Conservation (phyloP, 176 grass and related monocot genomes). For the Hyparrhenia diplandra region DNA sequence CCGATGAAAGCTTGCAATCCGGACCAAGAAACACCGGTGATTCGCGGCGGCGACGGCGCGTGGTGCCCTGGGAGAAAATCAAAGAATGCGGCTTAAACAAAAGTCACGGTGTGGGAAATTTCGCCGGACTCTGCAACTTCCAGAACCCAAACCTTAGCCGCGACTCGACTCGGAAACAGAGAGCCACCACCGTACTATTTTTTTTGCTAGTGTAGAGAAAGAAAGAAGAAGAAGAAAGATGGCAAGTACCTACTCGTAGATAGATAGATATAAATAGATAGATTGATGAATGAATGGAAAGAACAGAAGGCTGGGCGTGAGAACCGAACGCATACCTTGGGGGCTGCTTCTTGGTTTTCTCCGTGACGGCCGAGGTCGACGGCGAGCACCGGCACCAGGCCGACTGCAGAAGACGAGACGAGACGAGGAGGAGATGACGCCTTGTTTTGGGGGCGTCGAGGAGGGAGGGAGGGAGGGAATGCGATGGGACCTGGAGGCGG, state of each 20-base stretch:
- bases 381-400: background rate
- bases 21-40: background rate
- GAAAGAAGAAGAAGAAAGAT: background rate
- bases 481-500: background rate
- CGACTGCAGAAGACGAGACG: background rate
- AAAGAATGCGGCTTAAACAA: conserved; percentile 2
- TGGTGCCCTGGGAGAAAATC: background rate
- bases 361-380: background rate
- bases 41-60: conserved; percentile 1
- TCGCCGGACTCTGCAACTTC: background rate
- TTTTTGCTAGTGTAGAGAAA: background rate
- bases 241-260: background rate
- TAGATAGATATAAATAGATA: too few relatives aligned
- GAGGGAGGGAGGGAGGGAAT: background rate
- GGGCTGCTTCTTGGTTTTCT: background rate
- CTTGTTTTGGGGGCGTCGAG: background rate
- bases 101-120: background rate
- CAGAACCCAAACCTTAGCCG: background rate
- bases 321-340: background rate
- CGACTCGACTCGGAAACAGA: background rate
- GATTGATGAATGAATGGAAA: background rate
- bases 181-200: too few relatives aligned
- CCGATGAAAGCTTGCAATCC: background rate
- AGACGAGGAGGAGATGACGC: too few relatives aligned
- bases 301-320: background rate